Evolutionary conservation across 2,329 filamentous ascomycete species (phyloP).

Genomic region (Alternaria incomplexa): DNA sequence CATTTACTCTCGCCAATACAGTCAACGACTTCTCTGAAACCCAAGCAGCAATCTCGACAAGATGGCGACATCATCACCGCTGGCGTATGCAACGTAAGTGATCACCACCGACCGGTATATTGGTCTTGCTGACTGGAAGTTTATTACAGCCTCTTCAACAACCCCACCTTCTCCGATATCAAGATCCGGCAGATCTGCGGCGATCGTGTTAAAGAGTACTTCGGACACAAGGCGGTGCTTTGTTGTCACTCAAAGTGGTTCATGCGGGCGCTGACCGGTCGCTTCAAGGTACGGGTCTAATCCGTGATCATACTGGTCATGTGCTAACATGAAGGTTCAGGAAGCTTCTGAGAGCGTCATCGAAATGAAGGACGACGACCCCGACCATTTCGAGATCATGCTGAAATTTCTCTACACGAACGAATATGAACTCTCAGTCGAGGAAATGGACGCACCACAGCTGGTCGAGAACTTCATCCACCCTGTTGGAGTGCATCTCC

Average conservation of each 20-base stretch:
- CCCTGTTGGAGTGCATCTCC: background rate
- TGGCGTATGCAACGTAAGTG: no score
- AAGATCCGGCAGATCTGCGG: constrained; percentile 6
- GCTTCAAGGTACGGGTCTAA: background rate
- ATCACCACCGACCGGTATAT: no score
- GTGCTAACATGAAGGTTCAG: background rate
- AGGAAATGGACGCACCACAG: no score
- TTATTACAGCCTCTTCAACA: constrained; percentile 8
- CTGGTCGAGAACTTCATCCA: background rate
- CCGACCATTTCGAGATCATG: background rate
- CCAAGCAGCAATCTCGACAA: no score
- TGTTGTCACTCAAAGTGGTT: background rate
- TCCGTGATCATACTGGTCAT: no score
- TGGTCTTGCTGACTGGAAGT: no score
- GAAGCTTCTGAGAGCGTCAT: background rate
- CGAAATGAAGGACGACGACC: background rate
- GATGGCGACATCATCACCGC: no score
- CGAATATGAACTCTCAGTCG: no score
- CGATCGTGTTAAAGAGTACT: background rate
- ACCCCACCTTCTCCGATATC: constrained; percentile 11
- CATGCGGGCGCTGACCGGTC: background rate
- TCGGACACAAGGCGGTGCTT: background rate
- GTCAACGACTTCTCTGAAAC: no score
- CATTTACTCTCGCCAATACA: no score
- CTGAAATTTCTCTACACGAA: background rate